A percentile compares a stretch with the other conserved stretches of the same genome.
phyloP scores from a whole-genome alignment of 2,329 filamentous ascomycete genomes.

The Talaromyces sp. region DNA sequence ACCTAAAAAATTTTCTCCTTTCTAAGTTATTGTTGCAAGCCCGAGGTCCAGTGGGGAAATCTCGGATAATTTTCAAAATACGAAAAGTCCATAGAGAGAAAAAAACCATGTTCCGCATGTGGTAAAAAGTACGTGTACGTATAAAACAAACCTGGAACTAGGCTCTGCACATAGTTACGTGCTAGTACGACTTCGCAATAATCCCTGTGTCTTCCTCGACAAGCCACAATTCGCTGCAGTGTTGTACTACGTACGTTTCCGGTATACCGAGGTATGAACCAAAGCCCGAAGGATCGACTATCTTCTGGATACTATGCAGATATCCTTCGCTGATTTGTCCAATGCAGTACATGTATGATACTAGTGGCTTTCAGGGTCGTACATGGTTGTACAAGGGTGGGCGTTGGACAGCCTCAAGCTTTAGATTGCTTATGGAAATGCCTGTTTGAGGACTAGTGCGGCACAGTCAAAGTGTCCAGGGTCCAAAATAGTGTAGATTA shows the following conservation, averaged over 20 bases:
- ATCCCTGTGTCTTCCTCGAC: background rate
- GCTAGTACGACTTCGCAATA: background rate
- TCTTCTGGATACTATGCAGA: background rate
- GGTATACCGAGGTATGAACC: too few species aligned
- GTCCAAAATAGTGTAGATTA: background rate
- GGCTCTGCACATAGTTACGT: background rate
- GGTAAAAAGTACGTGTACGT: background rate
- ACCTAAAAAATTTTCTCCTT: background rate
- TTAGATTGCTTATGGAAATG: background rate
- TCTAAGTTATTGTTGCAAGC: background rate
- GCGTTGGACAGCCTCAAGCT: background rate
- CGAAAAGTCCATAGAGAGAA: background rate
- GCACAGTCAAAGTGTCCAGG: background rate
- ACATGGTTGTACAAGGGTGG: background rate
- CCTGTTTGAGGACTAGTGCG: background rate
- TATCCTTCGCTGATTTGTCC: background rate
- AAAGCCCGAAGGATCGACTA: background rate
- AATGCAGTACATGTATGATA: background rate
- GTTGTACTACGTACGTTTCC: background rate
- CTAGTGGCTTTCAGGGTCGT: background rate
- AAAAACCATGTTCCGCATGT: background rate
- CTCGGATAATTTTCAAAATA: background rate
- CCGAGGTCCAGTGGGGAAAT: background rate
- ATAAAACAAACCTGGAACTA: background rate
- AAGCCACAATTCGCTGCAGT: background rate